Conservation (phyloP, 2,329 filamentous ascomycete genomes). For the Gaeumannomyces tritici region DNA sequence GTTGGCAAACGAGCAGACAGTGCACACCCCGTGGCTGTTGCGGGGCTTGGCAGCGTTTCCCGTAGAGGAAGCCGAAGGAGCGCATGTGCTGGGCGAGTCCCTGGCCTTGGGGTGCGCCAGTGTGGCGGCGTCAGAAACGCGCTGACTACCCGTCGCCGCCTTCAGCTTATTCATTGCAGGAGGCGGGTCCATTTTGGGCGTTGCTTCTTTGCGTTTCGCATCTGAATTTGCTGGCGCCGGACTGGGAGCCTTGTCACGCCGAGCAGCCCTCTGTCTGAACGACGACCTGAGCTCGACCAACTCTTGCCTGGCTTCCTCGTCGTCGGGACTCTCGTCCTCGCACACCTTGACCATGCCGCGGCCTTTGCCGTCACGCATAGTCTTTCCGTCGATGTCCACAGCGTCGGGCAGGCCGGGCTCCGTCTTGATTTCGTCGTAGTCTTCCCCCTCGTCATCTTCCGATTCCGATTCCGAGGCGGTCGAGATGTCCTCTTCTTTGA, state of each 20-base stretch:
- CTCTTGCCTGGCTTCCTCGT: conserved; percentile 51
- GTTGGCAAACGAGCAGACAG: conserved; percentile 62
- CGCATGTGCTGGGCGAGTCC: too few relatives aligned
- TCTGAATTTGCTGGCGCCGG: background rate
- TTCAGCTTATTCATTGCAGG: background rate
- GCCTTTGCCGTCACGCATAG: conserved; percentile 56
- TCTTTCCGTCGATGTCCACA: conserved; percentile 52
- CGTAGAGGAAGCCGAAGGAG: background rate
- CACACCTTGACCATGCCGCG: conserved; percentile 65
- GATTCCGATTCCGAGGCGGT: conserved; percentile 29
- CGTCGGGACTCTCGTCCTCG: conserved; percentile 53
- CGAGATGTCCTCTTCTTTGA: conserved; percentile 12
- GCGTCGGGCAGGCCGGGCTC: conserved; percentile 39
- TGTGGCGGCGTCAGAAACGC: too few relatives aligned
- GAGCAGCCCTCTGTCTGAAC: conserved; percentile 5
- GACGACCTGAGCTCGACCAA: conserved; percentile 53
- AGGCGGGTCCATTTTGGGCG: background rate
- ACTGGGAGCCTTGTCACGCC: too few relatives aligned
- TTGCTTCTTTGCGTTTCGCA: background rate
- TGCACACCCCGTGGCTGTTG: conserved; percentile 27
- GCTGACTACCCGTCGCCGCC: too few relatives aligned
- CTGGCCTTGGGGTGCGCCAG: too few relatives aligned
- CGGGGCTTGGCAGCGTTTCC: too few relatives aligned
- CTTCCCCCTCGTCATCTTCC: conserved; percentile 38
- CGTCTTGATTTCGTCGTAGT: conserved; percentile 3